Percentiles rank a stretch among this genome's conserved stretches.
These are phyloP conservation scores for Ustilago xerochloae DNA, from an alignment of 1,284 basidiomycete species.

Conservation along the genomic window DNA sequence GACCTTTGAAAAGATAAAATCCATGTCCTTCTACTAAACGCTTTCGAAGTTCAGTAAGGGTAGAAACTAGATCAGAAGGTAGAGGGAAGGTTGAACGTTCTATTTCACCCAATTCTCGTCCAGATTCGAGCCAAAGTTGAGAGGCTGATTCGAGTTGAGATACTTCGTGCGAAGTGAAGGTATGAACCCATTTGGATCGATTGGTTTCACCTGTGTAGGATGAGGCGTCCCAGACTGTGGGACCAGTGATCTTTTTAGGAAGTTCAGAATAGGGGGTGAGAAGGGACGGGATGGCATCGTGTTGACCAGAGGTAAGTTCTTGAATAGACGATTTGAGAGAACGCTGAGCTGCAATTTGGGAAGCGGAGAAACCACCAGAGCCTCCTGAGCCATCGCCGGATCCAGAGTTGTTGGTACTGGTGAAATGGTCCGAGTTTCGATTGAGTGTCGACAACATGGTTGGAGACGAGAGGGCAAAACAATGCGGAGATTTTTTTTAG, in stretches of 20 bases:
- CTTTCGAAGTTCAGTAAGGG: constrained; percentile 40
- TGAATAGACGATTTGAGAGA: constrained; percentile 49
- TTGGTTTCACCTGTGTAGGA: constrained; percentile 61
- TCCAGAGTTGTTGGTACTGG: not conserved
- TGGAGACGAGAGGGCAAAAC: not conserved
- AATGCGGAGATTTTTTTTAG: not conserved
- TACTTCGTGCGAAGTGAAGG: constrained; percentile 50
- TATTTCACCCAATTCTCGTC: constrained; percentile 57
- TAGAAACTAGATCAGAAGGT: constrained; percentile 42
- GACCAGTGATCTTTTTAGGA: constrained; percentile 66
- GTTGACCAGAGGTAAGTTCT: constrained; percentile 62
- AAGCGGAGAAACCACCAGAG: constrained; percentile 40
- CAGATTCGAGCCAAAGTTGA: constrained; percentile 51
- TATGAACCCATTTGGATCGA: constrained; percentile 50
- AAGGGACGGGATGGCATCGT: constrained; percentile 49
- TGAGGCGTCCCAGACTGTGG: constrained; percentile 59
- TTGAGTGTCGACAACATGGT: constrained; percentile 40
- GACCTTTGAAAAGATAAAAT: constrained; percentile 70
- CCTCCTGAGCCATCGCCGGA: constrained; percentile 23
- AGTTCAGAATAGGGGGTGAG: constrained; percentile 65
- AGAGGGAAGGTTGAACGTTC: constrained; percentile 60
- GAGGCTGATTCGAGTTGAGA: constrained; percentile 51
- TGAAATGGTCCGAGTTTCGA: constrained; percentile 22
- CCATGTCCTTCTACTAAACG: constrained; percentile 62
- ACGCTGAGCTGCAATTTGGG: constrained; percentile 51